These are phyloP conservation scores for Russula griseocarnosa DNA, from an alignment of 768 basidiomycete genomes.

Conservation along the genomic window DNA sequence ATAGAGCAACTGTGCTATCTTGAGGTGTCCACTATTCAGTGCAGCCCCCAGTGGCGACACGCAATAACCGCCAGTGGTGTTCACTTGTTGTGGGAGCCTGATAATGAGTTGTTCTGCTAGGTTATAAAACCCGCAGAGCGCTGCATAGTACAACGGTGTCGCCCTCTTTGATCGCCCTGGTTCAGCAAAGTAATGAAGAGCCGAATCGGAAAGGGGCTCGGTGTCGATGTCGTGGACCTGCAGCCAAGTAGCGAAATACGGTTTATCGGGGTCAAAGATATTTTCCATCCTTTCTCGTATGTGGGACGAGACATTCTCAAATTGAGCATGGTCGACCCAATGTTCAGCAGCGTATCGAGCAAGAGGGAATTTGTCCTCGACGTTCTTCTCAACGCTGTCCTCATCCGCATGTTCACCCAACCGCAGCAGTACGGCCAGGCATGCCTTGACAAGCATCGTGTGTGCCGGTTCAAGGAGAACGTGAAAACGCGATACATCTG, in stretches of 20 bases:
- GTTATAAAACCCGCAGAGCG: no score
- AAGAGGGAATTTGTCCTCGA: not conserved
- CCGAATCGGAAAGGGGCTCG: rapidly evolving
- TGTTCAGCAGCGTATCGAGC: not conserved
- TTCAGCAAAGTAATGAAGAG: not conserved
- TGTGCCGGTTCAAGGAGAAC: not conserved
- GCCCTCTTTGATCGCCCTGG: no score
- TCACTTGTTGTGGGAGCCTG: no score
- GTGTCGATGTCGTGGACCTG: not conserved
- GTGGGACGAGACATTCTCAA: not conserved
- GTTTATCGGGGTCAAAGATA: not conserved
- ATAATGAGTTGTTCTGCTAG: no score
- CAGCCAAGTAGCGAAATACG: not conserved
- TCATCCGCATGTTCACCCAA: not conserved
- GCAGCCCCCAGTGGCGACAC: no score
- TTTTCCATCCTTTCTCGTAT: not conserved
- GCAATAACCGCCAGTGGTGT: no score
- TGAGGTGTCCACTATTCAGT: no score
- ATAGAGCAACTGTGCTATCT: no score
- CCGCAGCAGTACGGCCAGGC: not conserved
- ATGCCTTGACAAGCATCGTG: not conserved
- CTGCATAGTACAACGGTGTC: no score
- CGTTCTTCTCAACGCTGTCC: not conserved
- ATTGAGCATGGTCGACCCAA: not conserved
- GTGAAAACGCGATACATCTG: not conserved